A percentile compares a stretch with the other conserved stretches of the same genome.
phyloP scores from a whole-genome alignment of 1,284 basidiomycete genomes.

The Marasmius oreades region DNA sequence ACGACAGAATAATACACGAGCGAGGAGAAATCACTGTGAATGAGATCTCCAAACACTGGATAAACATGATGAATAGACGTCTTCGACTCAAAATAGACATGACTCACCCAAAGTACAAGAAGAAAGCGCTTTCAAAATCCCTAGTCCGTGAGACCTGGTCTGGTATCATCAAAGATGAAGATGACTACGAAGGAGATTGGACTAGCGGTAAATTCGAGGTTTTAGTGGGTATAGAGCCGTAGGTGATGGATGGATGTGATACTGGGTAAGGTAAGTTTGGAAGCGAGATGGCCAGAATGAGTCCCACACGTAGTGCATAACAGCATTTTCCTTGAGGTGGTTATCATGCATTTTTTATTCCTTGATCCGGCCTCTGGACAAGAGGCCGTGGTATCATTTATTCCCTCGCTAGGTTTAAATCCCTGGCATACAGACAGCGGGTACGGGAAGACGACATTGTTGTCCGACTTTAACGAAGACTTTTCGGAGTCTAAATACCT shows the following conservation, averaged over 20 bases:
- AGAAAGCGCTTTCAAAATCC: not conserved
- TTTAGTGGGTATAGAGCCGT: slow-evolving; percentile 11
- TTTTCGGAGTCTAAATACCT: not conserved
- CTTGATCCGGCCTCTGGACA: too few species aligned
- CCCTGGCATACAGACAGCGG: not conserved
- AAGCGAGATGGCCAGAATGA: not conserved
- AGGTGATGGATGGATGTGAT: not conserved
- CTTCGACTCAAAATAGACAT: not conserved
- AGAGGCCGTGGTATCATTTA: too few species aligned
- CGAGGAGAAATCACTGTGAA: not conserved
- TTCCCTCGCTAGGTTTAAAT: too few species aligned
- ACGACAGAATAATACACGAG: not conserved
- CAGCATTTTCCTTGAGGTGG: not conserved
- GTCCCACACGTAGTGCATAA: not conserved
- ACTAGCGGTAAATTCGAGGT: slow-evolving; percentile 1
- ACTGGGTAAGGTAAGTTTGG: not conserved
- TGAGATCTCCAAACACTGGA: not conserved
- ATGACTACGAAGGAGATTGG: slow-evolving; percentile 1
- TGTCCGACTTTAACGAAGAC: not conserved
- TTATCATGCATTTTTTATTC: too few species aligned
- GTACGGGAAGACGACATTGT: not conserved
- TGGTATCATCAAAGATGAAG: slow-evolving; percentile 2
- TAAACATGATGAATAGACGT: not conserved
- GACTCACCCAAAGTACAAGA: not conserved
- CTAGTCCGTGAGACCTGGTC: slow-evolving; percentile 1